phyloP scores from a whole-genome alignment of 805 yeast genomes.

The Candida glaebosa region DNA sequence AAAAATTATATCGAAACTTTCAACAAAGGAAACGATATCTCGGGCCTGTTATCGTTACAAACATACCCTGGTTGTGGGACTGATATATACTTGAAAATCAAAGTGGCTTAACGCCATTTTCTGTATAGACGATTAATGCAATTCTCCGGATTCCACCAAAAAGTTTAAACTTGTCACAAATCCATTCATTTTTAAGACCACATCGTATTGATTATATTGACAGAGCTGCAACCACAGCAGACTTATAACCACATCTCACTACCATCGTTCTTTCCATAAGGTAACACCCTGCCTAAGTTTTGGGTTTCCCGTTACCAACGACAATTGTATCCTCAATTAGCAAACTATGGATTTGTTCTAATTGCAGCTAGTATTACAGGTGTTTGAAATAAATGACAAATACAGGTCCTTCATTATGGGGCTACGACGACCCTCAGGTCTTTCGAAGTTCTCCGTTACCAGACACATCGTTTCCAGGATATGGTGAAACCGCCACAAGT shows the following conservation, averaged over 20 bases:
- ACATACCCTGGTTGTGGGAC: slow-evolving; percentile 45
- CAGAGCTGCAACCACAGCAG: too few relatives aligned
- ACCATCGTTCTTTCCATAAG: too few relatives aligned
- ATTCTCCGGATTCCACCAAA: too few relatives aligned
- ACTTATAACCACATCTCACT: too few relatives aligned
- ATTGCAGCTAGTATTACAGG: not conserved
- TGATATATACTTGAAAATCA: slow-evolving; percentile 37
- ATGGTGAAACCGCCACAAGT: not conserved
- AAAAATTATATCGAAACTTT: slow-evolving; percentile 41
- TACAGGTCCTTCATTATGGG: not conserved
- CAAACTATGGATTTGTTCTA: too few relatives aligned
- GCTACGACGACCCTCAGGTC: not conserved
- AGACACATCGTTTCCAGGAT: slow-evolving; percentile 4
- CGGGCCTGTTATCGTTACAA: slow-evolving; percentile 42
- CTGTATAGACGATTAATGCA: not conserved
- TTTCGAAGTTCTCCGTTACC: not conserved
- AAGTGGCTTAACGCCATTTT: not conserved
- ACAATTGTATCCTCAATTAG: too few relatives aligned
- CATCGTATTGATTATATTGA: too few relatives aligned
- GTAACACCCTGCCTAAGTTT: too few relatives aligned
- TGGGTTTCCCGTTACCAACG: too few relatives aligned
- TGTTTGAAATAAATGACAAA: not conserved
- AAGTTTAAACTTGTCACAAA: too few relatives aligned
- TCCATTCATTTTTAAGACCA: too few relatives aligned
- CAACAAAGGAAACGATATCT: slow-evolving; percentile 21